Percentiles rank a stretch among this genome's conserved stretches.
These are phyloP conservation scores for Crithidia thermophila DNA, from an alignment of 208 protist genomes.

Conservation along the genomic window DNA sequence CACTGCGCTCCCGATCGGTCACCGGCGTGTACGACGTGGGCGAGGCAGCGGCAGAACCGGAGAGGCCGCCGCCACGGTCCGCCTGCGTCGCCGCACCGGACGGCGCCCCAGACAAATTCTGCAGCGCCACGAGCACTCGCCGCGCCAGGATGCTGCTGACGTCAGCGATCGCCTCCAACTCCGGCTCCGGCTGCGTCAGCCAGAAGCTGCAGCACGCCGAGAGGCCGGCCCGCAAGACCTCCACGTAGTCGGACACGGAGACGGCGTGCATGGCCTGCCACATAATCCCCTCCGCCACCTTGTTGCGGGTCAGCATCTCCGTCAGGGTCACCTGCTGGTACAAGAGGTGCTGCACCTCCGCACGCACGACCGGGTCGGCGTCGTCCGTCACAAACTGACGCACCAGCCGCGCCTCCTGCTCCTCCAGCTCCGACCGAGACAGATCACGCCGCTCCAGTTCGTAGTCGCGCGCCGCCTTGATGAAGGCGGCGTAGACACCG, in stretches of 20 bases:
- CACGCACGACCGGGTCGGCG: conserved; percentile 30
- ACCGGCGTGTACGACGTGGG: conserved; percentile 11
- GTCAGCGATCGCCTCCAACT: conserved; percentile 70
- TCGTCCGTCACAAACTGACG: conserved; percentile 63
- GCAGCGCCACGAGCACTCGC: conserved; percentile 42
- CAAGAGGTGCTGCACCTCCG: conserved; percentile 63
- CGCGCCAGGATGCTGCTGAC: conserved; percentile 68
- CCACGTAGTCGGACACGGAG: conserved; percentile 44
- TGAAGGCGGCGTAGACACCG: conserved; percentile 67
- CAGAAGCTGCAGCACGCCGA: conserved; percentile 63
- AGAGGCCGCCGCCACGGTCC: not conserved
- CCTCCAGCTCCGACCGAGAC: conserved; percentile 51
- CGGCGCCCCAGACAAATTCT: not conserved
- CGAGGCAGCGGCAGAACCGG: not conserved
- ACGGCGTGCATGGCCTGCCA: conserved; percentile 82
- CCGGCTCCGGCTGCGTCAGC: conserved; percentile 46
- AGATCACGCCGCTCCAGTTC: conserved; percentile 47
- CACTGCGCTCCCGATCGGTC: conserved; percentile 41
- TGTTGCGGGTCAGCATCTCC: conserved; percentile 69
- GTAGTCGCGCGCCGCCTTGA: conserved; percentile 52
- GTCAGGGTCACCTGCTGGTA: conserved; percentile 44
- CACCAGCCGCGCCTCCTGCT: conserved; percentile 67
- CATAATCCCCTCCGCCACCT: conserved; percentile 63
- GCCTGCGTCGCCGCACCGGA: not conserved
- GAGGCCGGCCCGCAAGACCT: conserved; percentile 41